phyloP scores from a whole-genome alignment of 805 yeast species.

The Kluyveromyces starmeri region DNA sequence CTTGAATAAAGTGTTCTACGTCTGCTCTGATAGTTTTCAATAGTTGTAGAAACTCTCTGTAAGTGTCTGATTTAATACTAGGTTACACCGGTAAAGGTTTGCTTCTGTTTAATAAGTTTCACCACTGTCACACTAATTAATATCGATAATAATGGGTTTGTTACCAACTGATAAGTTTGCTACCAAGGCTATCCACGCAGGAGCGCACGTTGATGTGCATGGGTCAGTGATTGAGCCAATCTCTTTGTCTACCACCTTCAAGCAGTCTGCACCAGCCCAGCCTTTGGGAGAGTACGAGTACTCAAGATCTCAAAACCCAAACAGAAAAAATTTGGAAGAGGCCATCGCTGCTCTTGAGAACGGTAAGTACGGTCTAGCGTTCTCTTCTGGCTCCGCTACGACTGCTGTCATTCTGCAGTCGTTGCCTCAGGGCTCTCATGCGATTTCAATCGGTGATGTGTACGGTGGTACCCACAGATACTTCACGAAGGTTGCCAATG shows the following conservation, averaged over 20 bases:
- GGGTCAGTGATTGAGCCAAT: slow-evolving; percentile 86
- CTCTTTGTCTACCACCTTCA: slow-evolving; percentile 77
- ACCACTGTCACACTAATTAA: no score
- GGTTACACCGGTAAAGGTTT: no score
- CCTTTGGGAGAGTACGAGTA: slow-evolving; percentile 78
- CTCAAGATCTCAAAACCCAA: slow-evolving; percentile 80
- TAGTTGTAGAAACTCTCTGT: no score
- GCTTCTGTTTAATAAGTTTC: no score
- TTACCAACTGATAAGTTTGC: slow-evolving; percentile 42
- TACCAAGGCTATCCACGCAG: slow-evolving; percentile 79
- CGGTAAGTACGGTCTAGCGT: slow-evolving; percentile 68
- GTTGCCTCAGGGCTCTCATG: slow-evolving; percentile 62
- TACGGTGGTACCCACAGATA: slow-evolving; percentile 91
- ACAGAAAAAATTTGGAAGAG: slow-evolving; percentile 70
- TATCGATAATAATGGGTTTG: slow-evolving; percentile 14
- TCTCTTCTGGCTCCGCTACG: slow-evolving; percentile 79
- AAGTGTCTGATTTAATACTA: no score
- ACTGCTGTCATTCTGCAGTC: slow-evolving; percentile 72
- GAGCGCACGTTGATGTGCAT: slow-evolving; percentile 63
- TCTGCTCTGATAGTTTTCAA: no score
- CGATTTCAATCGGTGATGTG: slow-evolving; percentile 74
- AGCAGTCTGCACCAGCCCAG: slow-evolving; percentile 65
- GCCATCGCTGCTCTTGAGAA: slow-evolving; percentile 74
- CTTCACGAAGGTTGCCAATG: slow-evolving; percentile 74
- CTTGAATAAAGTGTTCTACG: no score